These are phyloP conservation scores for Stenocarpella maydis DNA, from an alignment of 2,329 filamentous ascomycete genomes.

Conservation along the genomic window DNA sequence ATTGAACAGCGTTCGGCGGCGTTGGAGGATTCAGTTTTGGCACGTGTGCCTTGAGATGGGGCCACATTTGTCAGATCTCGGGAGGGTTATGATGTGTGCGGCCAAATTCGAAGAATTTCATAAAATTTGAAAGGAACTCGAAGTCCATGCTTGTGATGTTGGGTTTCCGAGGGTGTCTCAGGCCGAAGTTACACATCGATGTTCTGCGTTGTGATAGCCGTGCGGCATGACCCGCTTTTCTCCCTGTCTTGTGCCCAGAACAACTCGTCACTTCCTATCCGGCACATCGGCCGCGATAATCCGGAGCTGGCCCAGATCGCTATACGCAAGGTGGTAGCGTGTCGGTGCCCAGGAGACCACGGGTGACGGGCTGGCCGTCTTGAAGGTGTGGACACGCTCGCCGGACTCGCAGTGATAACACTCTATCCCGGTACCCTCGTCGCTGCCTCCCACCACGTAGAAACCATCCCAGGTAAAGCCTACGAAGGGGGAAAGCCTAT, in stretches of 20 bases:
- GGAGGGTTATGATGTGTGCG: background rate
- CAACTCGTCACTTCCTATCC: constrained; percentile 49
- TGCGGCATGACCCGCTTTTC: background rate
- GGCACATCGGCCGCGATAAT: constrained; percentile 68
- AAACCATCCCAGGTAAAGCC: constrained; percentile 82
- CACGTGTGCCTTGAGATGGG: background rate
- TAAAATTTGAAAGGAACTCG: background rate
- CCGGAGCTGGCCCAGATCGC: constrained; percentile 72
- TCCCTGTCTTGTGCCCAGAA: too few species aligned
- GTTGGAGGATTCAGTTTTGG: constrained; percentile 16
- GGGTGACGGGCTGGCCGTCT: constrained; percentile 69
- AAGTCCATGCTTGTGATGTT: background rate
- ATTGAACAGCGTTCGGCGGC: constrained; percentile 29
- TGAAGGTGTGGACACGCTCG: constrained; percentile 75
- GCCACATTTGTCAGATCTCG: constrained; percentile 25
- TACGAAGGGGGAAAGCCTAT: constrained; percentile 41
- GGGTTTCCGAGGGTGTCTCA: constrained; percentile 13
- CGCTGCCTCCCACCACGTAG: constrained; percentile 77
- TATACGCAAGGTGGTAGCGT: constrained; percentile 77
- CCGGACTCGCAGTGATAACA: constrained; percentile 78
- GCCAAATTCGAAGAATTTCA: background rate
- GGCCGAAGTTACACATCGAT: background rate
- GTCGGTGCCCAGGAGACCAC: constrained; percentile 81
- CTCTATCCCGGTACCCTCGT: constrained; percentile 73
- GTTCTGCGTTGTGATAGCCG: background rate